A percentile compares a stretch with the other conserved stretches of the same genome.
Evolutionary conservation across 2,329 filamentous ascomycete species (phyloP).

Genomic region (Eutypella sp.): DNA sequence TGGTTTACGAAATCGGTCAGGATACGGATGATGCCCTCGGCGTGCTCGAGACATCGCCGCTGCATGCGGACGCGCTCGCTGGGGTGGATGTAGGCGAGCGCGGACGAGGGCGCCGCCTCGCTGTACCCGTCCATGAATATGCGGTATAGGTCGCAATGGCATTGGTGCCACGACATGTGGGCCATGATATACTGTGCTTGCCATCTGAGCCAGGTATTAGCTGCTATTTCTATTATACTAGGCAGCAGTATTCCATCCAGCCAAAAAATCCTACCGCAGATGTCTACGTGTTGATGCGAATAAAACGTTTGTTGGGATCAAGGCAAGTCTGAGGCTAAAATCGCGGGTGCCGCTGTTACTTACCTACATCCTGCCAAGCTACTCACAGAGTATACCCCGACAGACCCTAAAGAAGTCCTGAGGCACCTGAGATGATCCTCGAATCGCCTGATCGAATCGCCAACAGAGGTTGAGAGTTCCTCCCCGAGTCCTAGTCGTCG

Average conservation of each 20-base stretch:
- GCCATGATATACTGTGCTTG: constrained; percentile 27
- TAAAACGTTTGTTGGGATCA: no score
- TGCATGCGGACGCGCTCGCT: constrained; percentile 26
- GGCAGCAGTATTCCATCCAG: no score
- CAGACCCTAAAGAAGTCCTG: constrained; percentile 11
- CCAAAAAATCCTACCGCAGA: no score
- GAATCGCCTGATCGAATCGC: constrained; percentile 18
- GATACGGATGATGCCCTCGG: constrained; percentile 32
- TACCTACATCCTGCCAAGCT: constrained; percentile 13
- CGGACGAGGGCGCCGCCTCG: constrained; percentile 30
- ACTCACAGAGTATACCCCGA: constrained; percentile 19
- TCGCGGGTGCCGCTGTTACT: background rate
- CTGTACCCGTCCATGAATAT: constrained; percentile 36
- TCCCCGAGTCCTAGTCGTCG: constrained; percentile 23
- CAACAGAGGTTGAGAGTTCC: constrained; percentile 18
- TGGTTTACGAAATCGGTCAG: constrained; percentile 24
- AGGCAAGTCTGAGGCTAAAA: no score
- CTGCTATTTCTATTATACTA: background rate
- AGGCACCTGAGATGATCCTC: constrained; percentile 20
- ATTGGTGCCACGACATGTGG: constrained; percentile 35
- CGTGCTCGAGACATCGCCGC: constrained; percentile 32
- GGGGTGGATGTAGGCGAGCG: constrained; percentile 23
- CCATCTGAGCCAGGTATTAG: constrained; percentile 7
- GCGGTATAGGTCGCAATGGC: constrained; percentile 39
- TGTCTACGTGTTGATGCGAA: no score